phyloP scores from a whole-genome alignment of 2,329 filamentous ascomycete genomes.

The Cladorrhinum sp. region DNA sequence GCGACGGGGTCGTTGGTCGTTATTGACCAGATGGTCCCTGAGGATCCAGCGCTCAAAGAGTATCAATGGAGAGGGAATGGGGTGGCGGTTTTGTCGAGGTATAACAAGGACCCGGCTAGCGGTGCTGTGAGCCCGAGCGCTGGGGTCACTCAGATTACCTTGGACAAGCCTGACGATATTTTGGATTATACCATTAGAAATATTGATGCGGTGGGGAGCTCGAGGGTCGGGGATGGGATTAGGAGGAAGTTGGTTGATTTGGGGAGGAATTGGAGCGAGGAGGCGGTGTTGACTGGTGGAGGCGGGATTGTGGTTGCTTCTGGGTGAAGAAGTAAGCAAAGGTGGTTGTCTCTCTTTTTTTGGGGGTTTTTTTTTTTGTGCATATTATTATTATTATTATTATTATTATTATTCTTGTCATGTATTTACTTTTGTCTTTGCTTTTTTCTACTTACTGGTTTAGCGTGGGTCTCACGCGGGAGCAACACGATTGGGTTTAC shows the following conservation, averaged over 20 bases:
- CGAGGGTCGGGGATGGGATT: slow-evolving; percentile 45
- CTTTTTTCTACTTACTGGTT: no score
- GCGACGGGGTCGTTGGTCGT: slow-evolving; percentile 25
- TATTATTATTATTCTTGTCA: no score
- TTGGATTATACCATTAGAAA: slow-evolving; percentile 40
- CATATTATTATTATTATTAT: no score
- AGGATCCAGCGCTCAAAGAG: slow-evolving; percentile 37
- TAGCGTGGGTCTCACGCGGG: no score
- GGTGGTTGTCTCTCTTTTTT: not conserved
- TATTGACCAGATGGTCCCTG: slow-evolving; percentile 41
- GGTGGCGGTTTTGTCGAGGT: slow-evolving; percentile 35
- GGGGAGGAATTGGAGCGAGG: slow-evolving; percentile 39
- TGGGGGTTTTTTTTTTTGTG: not conserved
- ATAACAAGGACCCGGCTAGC: not conserved
- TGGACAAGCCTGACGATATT: slow-evolving; percentile 40
- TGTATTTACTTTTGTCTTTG: no score
- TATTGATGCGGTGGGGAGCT: slow-evolving; percentile 40
- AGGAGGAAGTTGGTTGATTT: slow-evolving; percentile 42
- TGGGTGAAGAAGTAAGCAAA: not conserved
- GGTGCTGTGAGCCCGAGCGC: slow-evolving; percentile 30
- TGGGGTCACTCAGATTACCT: slow-evolving; percentile 24
- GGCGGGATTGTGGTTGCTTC: not conserved
- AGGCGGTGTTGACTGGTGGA: slow-evolving; percentile 11
- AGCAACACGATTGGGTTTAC: no score
- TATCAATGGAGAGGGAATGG: slow-evolving; percentile 41